Evolutionary conservation across 2,329 filamentous ascomycete genomes (phyloP).

Genomic region (Orbilia blumenaviensis): DNA sequence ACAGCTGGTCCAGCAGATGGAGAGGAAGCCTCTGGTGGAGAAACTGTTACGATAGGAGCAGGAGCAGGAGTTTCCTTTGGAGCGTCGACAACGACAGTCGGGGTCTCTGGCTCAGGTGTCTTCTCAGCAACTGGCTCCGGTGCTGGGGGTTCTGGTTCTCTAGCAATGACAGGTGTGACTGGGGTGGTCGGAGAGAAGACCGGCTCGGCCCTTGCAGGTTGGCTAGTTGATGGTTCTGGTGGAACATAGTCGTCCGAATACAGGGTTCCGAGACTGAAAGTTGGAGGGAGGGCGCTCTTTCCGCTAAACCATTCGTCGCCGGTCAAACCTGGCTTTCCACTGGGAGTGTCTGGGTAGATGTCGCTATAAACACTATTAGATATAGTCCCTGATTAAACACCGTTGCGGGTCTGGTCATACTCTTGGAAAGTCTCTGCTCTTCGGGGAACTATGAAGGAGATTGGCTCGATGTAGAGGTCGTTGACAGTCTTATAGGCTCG

Average conservation of each 20-base stretch:
- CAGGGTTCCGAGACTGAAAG: constrained; percentile 91
- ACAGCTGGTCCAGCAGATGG: constrained; percentile 52
- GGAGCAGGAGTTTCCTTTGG: constrained; percentile 67
- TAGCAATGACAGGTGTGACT: constrained; percentile 66
- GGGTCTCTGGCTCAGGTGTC: constrained; percentile 73
- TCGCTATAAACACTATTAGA: constrained; percentile 81
- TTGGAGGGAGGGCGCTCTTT: constrained; percentile 83
- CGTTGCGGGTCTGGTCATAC: constrained; percentile 19
- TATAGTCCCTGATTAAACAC: background rate
- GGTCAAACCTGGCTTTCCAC: constrained; percentile 80
- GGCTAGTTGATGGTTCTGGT: constrained; percentile 58
- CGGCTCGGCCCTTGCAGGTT: constrained; percentile 63
- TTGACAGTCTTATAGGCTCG: constrained; percentile 97
- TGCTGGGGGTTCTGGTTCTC: constrained; percentile 84
- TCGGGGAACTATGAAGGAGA: constrained; percentile 95
- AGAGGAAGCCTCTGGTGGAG: constrained; percentile 31
- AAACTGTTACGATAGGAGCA: constrained; percentile 54
- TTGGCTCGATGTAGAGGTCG: constrained; percentile 91
- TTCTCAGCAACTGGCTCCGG: constrained; percentile 73
- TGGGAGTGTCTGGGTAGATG: constrained; percentile 88
- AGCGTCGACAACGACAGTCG: constrained; percentile 75
- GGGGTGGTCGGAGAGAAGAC: constrained; percentile 66
- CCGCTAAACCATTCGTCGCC: constrained; percentile 85
- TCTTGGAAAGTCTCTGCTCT: constrained; percentile 63
- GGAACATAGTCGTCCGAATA: constrained; percentile 68